Evolutionary conservation across 345 rosid genomes (phyloP).

Genomic region (Carallia brachiata): DNA sequence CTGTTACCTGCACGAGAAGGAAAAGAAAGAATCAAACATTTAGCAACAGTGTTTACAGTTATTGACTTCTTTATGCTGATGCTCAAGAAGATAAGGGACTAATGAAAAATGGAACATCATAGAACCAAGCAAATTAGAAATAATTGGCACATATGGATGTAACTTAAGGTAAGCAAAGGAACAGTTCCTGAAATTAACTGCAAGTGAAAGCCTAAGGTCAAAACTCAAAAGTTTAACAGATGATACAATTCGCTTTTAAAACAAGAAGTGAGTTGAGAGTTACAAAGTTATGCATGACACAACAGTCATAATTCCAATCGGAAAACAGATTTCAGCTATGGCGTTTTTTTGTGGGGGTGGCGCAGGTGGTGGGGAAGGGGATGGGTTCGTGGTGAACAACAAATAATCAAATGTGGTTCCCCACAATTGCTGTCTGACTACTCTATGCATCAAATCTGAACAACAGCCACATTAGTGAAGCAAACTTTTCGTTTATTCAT

Average conservation of each 20-base stretch:
- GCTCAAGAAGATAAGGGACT: background rate
- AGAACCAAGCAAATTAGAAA: background rate
- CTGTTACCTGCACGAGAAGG: conserved; percentile 55
- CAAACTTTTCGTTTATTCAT: too few species aligned
- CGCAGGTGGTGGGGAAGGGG: too few species aligned
- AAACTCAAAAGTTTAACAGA: background rate
- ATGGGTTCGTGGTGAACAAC: too few species aligned
- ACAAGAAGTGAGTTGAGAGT: background rate
- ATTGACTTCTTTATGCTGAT: background rate
- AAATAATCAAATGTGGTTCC: too few species aligned
- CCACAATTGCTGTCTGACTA: too few species aligned
- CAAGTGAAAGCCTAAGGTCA: background rate
- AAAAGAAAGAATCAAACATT: background rate
- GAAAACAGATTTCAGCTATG: too few species aligned
- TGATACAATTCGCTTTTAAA: too few species aligned
- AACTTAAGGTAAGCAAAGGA: background rate
- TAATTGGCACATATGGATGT: background rate
- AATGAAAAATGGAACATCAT: background rate
- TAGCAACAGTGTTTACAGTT: background rate
- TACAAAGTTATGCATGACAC: background rate
- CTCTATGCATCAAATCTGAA: too few species aligned
- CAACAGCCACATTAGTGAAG: too few species aligned
- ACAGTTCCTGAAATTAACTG: background rate
- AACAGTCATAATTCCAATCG: too few species aligned
- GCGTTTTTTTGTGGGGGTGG: too few species aligned